Conservation (phyloP, 2,329 filamentous ascomycete species). For the Fusarium sp. region DNA sequence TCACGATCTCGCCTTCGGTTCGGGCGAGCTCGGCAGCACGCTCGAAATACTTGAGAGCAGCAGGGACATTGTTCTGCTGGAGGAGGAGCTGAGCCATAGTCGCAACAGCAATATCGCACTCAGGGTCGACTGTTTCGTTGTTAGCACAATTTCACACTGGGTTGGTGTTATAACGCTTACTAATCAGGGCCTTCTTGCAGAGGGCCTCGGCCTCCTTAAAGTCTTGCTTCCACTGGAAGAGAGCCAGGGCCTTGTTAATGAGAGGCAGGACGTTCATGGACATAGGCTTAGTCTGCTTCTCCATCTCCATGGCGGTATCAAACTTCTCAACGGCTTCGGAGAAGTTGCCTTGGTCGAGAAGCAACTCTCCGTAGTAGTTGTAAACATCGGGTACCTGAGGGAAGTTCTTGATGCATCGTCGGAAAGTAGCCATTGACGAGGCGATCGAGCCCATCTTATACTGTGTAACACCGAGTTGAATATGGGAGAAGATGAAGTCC, state of each 20-base stretch:
- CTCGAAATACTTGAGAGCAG: slow-evolving; percentile 97
- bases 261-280: slow-evolving; percentile 97
- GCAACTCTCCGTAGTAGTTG: slow-evolving; percentile 98
- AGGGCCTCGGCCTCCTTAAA: slow-evolving; percentile 94
- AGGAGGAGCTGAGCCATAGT: slow-evolving; percentile 98
- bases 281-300: slow-evolving; percentile 92
- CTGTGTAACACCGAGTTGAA: slow-evolving; percentile 97
- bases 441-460: slow-evolving; percentile 99
- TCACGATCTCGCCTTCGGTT: slow-evolving; percentile 95
- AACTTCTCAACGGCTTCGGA: slow-evolving; percentile 97
- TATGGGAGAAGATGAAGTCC: slow-evolving; percentile 99
- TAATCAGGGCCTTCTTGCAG: slow-evolving; percentile 96
- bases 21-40: slow-evolving; percentile 92
- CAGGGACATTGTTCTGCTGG: slow-evolving; percentile 96
- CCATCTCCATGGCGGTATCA: slow-evolving; percentile 98
- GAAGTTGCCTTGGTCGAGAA: slow-evolving; percentile 96
- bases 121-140: slow-evolving; percentile 81
- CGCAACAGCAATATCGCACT: slow-evolving; percentile 98
- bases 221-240: slow-evolving; percentile 99
- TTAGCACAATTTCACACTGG: slow-evolving; percentile 48
- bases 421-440: slow-evolving; percentile 98
- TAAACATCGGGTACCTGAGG: slow-evolving; percentile 96
- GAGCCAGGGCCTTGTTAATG: slow-evolving; percentile 96
- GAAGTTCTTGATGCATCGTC: slow-evolving; percentile 98
- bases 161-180: slow-evolving; percentile 66